Percentiles rank a stretch among this genome's conserved stretches.
Conservation (phyloP, 495 filamentous ascomycete species). For the Cercophora scortea region DNA sequence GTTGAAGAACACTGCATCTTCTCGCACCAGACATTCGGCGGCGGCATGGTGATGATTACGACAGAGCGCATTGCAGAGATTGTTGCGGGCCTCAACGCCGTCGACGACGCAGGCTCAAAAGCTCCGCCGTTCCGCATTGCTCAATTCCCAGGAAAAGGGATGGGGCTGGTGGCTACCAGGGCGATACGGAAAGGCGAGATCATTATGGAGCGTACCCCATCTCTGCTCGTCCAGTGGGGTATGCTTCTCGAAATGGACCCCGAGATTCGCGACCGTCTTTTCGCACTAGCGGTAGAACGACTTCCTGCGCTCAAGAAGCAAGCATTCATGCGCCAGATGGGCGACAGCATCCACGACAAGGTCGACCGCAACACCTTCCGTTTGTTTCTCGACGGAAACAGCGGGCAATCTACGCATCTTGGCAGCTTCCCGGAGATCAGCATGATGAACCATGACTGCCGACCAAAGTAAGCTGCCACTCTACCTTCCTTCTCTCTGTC, state of each 20-base stretch:
- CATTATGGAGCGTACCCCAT: slow-evolving; percentile 25
- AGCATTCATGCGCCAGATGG: slow-evolving; percentile 27
- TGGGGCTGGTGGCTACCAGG: slow-evolving; percentile 30
- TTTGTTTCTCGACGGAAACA: slow-evolving; percentile 23
- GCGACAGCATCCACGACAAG: slow-evolving; percentile 22
- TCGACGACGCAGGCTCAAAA: not conserved
- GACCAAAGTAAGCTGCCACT: slow-evolving; percentile 34
- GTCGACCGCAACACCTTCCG: slow-evolving; percentile 34
- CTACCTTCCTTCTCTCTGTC: not conserved
- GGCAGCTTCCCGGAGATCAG: slow-evolving; percentile 29
- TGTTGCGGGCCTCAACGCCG: slow-evolving; percentile 8
- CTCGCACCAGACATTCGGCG: slow-evolving; percentile 15
- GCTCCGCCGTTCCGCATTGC: slow-evolving; percentile 18
- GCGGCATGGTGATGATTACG: slow-evolving; percentile 27
- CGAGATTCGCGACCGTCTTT: slow-evolving; percentile 14
- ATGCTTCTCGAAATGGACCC: slow-evolving; percentile 20
- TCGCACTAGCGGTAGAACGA: slow-evolving; percentile 19
- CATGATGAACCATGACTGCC: slow-evolving; percentile 36
- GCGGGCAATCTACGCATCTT: slow-evolving; percentile 22
- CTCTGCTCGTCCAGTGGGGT: slow-evolving; percentile 21
- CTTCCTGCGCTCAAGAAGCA: slow-evolving; percentile 15
- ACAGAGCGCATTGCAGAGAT: slow-evolving; percentile 18
- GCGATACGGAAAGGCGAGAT: slow-evolving; percentile 31
- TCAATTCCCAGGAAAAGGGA: slow-evolving; percentile 29
- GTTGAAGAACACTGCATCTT: slow-evolving; percentile 29